Evolutionary conservation across 257 asterid species (phyloP).

Genomic region (Buddleja alternifolia): DNA sequence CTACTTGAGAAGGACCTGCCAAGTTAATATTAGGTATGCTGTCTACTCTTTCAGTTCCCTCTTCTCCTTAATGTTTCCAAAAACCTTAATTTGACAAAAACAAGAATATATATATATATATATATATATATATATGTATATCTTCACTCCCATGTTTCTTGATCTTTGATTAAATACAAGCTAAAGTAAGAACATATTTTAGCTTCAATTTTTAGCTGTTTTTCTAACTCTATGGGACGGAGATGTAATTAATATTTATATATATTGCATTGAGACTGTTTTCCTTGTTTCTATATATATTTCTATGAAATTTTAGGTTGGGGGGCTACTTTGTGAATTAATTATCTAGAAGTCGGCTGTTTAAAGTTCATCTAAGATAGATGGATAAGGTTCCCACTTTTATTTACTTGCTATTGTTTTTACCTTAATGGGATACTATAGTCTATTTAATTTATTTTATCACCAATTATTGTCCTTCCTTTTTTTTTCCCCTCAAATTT

Average conservation of each 20-base stretch:
- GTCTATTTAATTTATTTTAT: slow-evolving; percentile 21
- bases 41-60: neutral
- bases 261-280: no score
- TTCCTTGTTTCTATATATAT: slow-evolving; percentile 10
- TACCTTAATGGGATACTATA: neutral
- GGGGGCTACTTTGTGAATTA: neutral
- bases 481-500: neutral
- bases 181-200: no score
- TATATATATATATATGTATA: no score
- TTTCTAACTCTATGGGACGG: no score
- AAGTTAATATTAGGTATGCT: slow-evolving; percentile 24
- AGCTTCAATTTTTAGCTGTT: no score
- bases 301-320: neutral
- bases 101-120: no score
- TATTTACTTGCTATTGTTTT: slow-evolving; percentile 3
- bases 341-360: slow-evolving; percentile 10
- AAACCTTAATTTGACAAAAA: no score
- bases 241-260: no score
- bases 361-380: neutral
- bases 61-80: neutral
- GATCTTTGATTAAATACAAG: no score
- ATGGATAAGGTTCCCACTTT: slow-evolving; percentile 42
- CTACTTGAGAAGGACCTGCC: slow-evolving; percentile 14
- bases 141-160: no score
- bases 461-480: slow-evolving; percentile 33